Evolutionary conservation across 495 filamentous ascomycete genomes (phyloP).

Genomic region (Daldinia loculata): DNA sequence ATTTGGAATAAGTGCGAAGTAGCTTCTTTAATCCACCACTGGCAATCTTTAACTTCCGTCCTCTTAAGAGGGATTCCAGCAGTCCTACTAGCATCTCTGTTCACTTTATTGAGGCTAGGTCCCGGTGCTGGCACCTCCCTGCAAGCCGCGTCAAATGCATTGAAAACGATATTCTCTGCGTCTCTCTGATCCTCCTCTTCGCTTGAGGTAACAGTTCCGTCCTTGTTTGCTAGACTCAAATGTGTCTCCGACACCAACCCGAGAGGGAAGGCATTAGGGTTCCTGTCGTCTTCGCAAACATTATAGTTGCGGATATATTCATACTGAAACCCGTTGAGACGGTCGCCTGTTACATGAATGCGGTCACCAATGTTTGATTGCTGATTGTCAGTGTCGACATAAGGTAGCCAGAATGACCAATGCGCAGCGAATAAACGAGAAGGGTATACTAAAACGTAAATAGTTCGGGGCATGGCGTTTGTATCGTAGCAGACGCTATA

Average conservation of each 20-base stretch:
- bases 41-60: background rate
- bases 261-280: constrained; percentile 22
- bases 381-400: background rate
- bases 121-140: background rate
- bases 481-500: background rate
- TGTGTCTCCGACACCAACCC: constrained; percentile 19
- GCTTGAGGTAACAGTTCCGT: background rate
- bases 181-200: background rate
- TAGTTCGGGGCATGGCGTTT: background rate
- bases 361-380: constrained; percentile 17
- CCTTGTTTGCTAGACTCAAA: background rate
- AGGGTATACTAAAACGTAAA: background rate
- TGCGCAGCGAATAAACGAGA: constrained; percentile 1
- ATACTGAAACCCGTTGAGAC: constrained; percentile 24
- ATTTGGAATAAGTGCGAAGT: background rate
- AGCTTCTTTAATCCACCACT: background rate
- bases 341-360: constrained; percentile 25
- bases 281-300: constrained; percentile 25
- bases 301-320: constrained; percentile 29
- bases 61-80: background rate
- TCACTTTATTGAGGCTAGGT: background rate
- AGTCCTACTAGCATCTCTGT: background rate
- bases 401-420: background rate
- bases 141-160: background rate
- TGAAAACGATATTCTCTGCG: background rate